Evolutionary conservation across 2,329 filamentous ascomycete species (phyloP).

Genomic region (Sporothrix brunneoviolacea): DNA sequence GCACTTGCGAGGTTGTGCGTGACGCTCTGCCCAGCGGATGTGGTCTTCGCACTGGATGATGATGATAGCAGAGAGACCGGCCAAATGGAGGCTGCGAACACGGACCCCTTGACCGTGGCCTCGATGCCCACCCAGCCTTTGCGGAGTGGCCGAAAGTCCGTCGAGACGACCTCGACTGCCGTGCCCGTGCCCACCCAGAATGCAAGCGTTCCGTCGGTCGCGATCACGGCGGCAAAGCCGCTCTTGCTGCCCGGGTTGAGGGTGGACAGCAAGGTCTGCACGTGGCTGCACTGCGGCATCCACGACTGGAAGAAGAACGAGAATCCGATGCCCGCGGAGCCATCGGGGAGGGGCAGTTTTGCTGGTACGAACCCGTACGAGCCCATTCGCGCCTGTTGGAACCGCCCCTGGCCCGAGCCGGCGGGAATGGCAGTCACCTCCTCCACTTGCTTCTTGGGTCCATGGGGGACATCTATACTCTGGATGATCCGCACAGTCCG

Average conservation of each 20-base stretch:
- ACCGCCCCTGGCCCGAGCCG: neutral
- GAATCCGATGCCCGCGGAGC: neutral
- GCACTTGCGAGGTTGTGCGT: neutral
- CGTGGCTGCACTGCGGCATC: neutral
- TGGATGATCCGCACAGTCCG: neutral
- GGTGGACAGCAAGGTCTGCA: neutral
- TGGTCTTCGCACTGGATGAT: neutral
- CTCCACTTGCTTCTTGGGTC: neutral
- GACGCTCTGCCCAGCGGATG: neutral
- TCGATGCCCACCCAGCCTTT: neutral
- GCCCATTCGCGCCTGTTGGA: neutral
- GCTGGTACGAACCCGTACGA: neutral
- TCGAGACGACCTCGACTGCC: neutral
- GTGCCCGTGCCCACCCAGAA: neutral
- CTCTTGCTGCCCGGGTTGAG: neutral
- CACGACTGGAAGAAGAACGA: neutral
- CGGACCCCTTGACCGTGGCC: neutral
- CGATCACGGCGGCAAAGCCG: neutral
- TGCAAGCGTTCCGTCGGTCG: neutral
- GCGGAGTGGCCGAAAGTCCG: neutral
- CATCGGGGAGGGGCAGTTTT: neutral
- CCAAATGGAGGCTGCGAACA: neutral
- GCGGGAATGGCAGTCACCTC: neutral
- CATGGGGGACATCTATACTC: neutral
- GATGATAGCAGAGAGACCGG: neutral